These are phyloP conservation scores for Tolypocladium cylindrosporum DNA, from an alignment of 2,329 filamentous ascomycete species.

Conservation along the genomic window DNA sequence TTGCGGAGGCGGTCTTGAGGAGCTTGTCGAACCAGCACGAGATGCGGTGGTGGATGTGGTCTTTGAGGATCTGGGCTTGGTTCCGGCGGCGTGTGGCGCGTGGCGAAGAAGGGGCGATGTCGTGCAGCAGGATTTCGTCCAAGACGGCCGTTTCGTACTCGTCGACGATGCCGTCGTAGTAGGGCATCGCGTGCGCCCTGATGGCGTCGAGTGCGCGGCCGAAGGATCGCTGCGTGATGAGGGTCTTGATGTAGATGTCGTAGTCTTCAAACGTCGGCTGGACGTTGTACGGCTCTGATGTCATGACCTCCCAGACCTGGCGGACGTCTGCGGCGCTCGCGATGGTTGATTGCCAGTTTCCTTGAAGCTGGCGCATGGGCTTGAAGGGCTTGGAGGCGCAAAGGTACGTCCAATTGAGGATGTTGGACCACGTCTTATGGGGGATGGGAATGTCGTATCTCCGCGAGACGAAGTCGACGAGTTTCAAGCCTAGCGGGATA, in stretches of 20 bases:
- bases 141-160: slow-evolving; percentile 16
- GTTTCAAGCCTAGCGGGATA: slow-evolving; percentile 44
- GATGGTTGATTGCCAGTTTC: slow-evolving; percentile 16
- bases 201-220: slow-evolving; percentile 26
- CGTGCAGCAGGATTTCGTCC: slow-evolving; percentile 22
- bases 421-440: slow-evolving; percentile 49
- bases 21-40: slow-evolving; percentile 15
- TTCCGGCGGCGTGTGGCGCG: slow-evolving; percentile 14
- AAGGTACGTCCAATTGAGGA: slow-evolving; percentile 59
- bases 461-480: slow-evolving; percentile 53
- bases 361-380: slow-evolving; percentile 25
- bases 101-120: slow-evolving; percentile 6
- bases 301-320: slow-evolving; percentile 51
- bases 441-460: slow-evolving; percentile 50
- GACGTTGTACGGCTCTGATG: slow-evolving; percentile 43
- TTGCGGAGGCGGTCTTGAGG: slow-evolving; percentile 13
- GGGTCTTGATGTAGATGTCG: slow-evolving; percentile 29
- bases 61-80: slow-evolving; percentile 18
- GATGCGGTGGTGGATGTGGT: slow-evolving; percentile 21
- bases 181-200: slow-evolving; percentile 28
- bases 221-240: slow-evolving; percentile 19
- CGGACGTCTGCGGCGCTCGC: slow-evolving; percentile 34
- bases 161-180: slow-evolving; percentile 16
- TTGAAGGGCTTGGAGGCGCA: slow-evolving; percentile 29
- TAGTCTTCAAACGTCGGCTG: slow-evolving; percentile 48